Conservation (phyloP, 1,284 basidiomycete species). For the Phlebopus sp. region DNA sequence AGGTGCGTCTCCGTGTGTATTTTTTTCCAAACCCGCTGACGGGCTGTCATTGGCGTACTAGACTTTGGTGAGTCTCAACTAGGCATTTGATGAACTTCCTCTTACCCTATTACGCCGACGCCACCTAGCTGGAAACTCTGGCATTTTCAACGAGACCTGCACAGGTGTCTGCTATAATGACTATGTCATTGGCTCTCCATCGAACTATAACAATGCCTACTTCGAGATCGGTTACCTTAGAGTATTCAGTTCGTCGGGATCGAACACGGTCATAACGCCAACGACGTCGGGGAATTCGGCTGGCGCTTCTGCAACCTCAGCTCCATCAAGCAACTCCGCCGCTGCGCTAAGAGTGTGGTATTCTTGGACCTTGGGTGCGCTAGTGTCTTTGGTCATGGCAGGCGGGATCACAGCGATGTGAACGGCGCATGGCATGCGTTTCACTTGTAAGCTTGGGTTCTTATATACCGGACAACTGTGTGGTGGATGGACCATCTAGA, state of each 20-base stretch:
- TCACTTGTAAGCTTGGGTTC: no score
- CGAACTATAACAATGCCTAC: slow-evolving; percentile 68
- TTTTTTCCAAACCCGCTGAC: slow-evolving; percentile 6
- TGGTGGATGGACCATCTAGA: no score
- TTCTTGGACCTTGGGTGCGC: slow-evolving; percentile 5
- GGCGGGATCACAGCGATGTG: slow-evolving; percentile 3
- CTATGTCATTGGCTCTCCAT: slow-evolving; percentile 67
- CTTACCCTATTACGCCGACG: slow-evolving; percentile 2
- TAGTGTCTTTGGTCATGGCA: slow-evolving; percentile 9
- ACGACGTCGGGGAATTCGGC: slow-evolving; percentile 17
- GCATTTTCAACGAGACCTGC: slow-evolving; percentile 64
- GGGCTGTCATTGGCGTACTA: slow-evolving; percentile 2
- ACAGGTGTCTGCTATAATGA: slow-evolving; percentile 66
- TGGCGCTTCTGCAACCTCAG: slow-evolving; percentile 9
- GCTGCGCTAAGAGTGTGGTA: not conserved
- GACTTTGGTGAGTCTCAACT: slow-evolving; percentile 41
- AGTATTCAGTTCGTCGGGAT: slow-evolving; percentile 43
- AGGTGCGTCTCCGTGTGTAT: slow-evolving; percentile 18
- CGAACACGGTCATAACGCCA: slow-evolving; percentile 22
- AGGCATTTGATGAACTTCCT: not conserved
- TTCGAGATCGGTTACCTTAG: slow-evolving; percentile 69
- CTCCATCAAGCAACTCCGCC: slow-evolving; percentile 12
- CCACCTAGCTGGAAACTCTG: slow-evolving; percentile 41
- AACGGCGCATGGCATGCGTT: no score
- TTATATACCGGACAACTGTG: no score